A percentile compares a stretch with the other conserved stretches of the same genome.
Conservation (phyloP, 768 basidiomycete genomes). For the Daedalea quercina region DNA sequence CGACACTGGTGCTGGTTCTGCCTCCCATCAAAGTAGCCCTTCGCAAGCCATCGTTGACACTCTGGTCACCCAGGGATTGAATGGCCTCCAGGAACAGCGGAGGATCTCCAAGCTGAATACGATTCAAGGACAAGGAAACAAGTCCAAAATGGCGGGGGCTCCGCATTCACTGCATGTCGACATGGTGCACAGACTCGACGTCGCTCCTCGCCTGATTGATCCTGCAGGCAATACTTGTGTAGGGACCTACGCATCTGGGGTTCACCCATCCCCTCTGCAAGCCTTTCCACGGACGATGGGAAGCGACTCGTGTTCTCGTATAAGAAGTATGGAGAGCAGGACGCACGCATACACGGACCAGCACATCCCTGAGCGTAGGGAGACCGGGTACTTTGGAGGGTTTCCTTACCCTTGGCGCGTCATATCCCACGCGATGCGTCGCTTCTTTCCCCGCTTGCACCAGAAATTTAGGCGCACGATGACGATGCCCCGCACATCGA, state of each 20-base stretch:
- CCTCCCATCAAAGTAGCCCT: not conserved
- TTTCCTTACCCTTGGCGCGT: constrained; percentile 27
- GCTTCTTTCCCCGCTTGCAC: constrained; percentile 53
- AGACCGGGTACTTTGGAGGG: constrained; percentile 20
- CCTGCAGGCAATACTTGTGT: constrained; percentile 11
- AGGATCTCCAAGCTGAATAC: not conserved
- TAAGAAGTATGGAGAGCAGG: not conserved
- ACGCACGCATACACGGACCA: not conserved
- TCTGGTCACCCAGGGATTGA: not conserved
- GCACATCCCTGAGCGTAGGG: not conserved
- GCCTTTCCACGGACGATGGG: constrained; percentile 1
- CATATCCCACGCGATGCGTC: constrained; percentile 29
- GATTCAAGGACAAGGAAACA: not conserved
- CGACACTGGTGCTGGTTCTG: not conserved
- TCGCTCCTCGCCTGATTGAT: constrained; percentile 13
- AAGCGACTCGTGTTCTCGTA: not conserved
- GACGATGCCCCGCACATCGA: constrained; percentile 66
- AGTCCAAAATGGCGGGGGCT: not conserved
- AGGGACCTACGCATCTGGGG: not conserved
- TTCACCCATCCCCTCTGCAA: not conserved
- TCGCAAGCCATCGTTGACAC: not conserved
- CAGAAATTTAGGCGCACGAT: constrained; percentile 54
- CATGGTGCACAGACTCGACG: constrained; percentile 17
- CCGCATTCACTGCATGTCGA: constrained; percentile 8
- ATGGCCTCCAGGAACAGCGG: not conserved